phyloP scores from a whole-genome alignment of 2,329 filamentous ascomycete genomes.

The Pseudonectria foliicola region DNA sequence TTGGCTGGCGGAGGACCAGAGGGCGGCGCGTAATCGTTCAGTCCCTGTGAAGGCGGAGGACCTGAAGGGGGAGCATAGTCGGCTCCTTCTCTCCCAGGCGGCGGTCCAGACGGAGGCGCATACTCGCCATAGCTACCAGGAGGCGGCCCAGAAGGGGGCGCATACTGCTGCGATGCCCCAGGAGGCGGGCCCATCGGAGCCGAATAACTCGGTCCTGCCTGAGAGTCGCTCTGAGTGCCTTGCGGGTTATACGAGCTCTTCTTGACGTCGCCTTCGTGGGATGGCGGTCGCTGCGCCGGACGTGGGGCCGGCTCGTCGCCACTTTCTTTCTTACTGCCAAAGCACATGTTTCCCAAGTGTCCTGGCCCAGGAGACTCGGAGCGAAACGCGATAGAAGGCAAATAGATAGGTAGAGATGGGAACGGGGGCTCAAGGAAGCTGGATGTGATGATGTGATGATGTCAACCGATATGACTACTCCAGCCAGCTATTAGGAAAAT shows the following conservation, averaged over 20 bases:
- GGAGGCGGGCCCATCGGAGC: slow-evolving; percentile 27
- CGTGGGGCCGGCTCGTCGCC: slow-evolving; percentile 33
- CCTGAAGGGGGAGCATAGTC: slow-evolving; percentile 28
- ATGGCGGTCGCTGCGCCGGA: slow-evolving; percentile 26
- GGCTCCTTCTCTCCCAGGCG: slow-evolving; percentile 19
- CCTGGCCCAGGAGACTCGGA: no score
- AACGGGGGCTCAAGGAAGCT: not conserved
- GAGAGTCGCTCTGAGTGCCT: slow-evolving; percentile 13
- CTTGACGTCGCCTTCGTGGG: slow-evolving; percentile 21
- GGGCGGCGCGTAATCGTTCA: slow-evolving; percentile 20
- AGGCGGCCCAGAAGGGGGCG: slow-evolving; percentile 26
- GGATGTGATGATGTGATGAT: not conserved
- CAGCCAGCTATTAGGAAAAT: no score
- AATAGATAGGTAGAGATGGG: no score
- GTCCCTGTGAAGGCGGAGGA: slow-evolving; percentile 26
- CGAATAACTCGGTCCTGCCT: slow-evolving; percentile 11
- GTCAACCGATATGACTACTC: no score
- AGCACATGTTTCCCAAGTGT: slow-evolving; percentile 35
- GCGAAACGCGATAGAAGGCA: no score
- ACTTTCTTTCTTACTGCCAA: slow-evolving; percentile 37
- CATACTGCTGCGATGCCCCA: slow-evolving; percentile 12
- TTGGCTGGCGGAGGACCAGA: slow-evolving; percentile 22
- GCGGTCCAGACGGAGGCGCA: slow-evolving; percentile 28
- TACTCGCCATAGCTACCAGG: slow-evolving; percentile 16
- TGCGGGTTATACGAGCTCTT: slow-evolving; percentile 20